These are phyloP conservation scores for Dalbergia oliveri DNA, from an alignment of 306 rosid species.

Conservation along the genomic window DNA sequence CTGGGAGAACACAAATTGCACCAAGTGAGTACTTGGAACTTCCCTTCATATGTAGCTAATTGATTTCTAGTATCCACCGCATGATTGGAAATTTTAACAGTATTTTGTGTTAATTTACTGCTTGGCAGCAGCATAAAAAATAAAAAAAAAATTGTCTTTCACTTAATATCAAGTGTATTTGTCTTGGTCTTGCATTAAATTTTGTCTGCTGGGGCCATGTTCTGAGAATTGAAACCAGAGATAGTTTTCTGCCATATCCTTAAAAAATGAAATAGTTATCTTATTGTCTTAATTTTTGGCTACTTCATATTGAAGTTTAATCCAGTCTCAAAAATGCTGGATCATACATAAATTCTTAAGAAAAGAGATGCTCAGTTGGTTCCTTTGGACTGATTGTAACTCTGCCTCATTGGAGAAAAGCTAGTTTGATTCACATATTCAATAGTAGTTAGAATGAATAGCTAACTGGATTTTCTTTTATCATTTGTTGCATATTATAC, in stretches of 20 bases:
- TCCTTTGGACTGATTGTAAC: conserved; percentile 29
- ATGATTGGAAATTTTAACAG: neutral
- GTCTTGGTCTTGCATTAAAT: conserved; percentile 13
- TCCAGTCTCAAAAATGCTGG: neutral
- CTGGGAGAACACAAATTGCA: conserved; percentile 98
- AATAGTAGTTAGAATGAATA: conserved; percentile 7
- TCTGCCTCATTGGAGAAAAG: neutral
- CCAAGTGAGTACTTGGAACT: conserved; percentile 72
- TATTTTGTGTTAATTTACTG: conserved; percentile 16
- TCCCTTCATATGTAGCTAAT: neutral
- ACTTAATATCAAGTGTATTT: neutral
- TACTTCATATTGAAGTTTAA: conserved; percentile 18
- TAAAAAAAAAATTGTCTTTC: neutral
- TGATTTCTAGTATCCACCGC: conserved; percentile 6
- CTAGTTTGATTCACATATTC: conserved; percentile 1
- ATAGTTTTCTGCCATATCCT: conserved; percentile 5
- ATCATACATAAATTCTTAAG: neutral
- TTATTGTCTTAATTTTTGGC: neutral
- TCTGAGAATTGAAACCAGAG: conserved; percentile 5
- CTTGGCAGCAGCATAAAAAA: neutral
- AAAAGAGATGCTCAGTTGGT: neutral
- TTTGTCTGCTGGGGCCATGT: conserved; percentile 3
- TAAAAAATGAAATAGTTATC: conserved; percentile 24
- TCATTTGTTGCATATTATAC: conserved; percentile 17
- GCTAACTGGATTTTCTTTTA: neutral